These are phyloP conservation scores for Citrus australasica DNA, from an alignment of 345 rosid species.

Conservation along the genomic window DNA sequence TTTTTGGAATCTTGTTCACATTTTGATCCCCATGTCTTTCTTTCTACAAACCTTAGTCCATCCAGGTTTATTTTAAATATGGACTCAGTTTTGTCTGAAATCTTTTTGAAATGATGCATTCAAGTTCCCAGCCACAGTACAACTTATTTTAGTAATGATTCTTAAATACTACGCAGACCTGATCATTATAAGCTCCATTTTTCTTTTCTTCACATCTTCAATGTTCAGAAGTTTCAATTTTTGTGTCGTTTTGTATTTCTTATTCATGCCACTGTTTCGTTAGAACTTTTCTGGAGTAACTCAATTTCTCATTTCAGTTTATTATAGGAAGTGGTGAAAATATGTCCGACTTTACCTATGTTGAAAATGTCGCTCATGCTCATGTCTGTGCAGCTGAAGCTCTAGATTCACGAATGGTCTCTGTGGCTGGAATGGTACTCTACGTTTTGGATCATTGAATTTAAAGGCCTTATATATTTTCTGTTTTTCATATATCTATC, in stretches of 20 bases:
- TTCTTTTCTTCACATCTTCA: not conserved
- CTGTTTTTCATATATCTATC: not conserved
- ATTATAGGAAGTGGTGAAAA: slow-evolving; percentile 80
- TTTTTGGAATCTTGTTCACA: not conserved
- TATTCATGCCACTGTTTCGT: not conserved
- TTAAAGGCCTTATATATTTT: too few species aligned
- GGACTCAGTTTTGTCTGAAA: too few species aligned
- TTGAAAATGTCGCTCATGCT: slow-evolving; percentile 86
- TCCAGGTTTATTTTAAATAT: too few species aligned
- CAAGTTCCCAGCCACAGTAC: not conserved
- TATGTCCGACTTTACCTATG: slow-evolving; percentile 83
- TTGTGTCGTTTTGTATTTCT: not conserved
- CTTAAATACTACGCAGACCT: not conserved
- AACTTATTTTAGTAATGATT: not conserved
- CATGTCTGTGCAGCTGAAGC: slow-evolving; percentile 78
- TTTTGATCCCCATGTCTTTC: not conserved
- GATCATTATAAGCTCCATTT: not conserved
- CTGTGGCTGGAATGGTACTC: slow-evolving; percentile 92
- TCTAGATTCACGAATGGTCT: slow-evolving; percentile 55
- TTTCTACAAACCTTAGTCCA: not conserved
- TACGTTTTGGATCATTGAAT: slow-evolving; percentile 3
- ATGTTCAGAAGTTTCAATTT: not conserved
- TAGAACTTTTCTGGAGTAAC: slow-evolving; percentile 27
- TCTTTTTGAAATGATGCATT: not conserved
- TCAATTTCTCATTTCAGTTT: slow-evolving; percentile 63